These are phyloP conservation scores for Lactifluus pinguis DNA, from an alignment of 768 basidiomycete genomes.

Conservation along the genomic window DNA sequence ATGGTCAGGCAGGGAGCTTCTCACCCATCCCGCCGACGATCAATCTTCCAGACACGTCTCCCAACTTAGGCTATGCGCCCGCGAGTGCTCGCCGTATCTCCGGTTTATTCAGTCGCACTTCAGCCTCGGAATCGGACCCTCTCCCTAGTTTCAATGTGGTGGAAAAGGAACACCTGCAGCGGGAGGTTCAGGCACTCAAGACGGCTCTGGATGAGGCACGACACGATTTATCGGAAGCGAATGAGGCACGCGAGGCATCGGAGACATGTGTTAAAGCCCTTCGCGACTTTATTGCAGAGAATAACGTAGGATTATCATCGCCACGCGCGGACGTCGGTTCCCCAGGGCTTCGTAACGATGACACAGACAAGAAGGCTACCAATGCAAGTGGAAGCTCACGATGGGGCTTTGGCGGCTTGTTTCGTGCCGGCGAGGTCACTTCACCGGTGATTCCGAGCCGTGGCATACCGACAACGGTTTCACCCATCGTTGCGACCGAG, in stretches of 20 bases:
- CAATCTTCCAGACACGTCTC: constrained; percentile 19
- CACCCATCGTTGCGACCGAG: constrained; percentile 4
- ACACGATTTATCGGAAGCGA: constrained; percentile 63
- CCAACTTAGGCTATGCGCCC: constrained; percentile 22
- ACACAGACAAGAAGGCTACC: constrained; percentile 18
- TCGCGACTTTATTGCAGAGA: constrained; percentile 72
- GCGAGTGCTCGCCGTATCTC: constrained; percentile 35
- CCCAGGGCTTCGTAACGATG: constrained; percentile 7
- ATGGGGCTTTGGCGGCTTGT: constrained; percentile 19
- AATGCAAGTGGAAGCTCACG: constrained; percentile 12
- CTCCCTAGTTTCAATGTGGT: not conserved
- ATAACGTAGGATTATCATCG: constrained; percentile 44
- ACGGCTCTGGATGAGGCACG: constrained; percentile 53
- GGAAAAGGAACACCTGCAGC: constrained; percentile 51
- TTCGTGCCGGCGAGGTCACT: constrained; percentile 12
- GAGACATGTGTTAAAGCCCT: constrained; percentile 78
- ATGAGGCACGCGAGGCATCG: constrained; percentile 80
- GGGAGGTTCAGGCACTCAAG: constrained; percentile 48
- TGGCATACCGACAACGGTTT: not conserved
- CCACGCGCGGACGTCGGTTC: constrained; percentile 12
- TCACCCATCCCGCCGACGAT: constrained; percentile 11
- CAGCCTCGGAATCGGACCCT: constrained; percentile 34
- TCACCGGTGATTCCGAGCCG: constrained; percentile 8
- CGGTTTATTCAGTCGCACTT: constrained; percentile 43
- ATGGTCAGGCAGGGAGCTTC: constrained; percentile 24